Evolutionary conservation across 345 rosid genomes (phyloP), one percentile per base, ranked within the genome.

Genomic region (Eucalyptus erythrocorys): DNA sequence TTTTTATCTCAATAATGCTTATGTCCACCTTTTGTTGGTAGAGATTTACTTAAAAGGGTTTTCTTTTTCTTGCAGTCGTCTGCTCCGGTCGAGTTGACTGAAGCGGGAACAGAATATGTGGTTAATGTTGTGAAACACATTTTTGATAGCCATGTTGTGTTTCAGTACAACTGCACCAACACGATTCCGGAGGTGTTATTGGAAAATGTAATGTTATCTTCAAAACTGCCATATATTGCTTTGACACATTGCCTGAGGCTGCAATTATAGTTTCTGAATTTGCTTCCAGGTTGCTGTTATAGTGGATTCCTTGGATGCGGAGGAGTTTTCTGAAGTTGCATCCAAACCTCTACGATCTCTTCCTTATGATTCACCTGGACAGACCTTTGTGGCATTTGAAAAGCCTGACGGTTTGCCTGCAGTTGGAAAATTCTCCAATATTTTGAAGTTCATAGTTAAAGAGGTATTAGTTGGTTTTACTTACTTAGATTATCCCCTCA

Each of bases 121-220:
- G 99, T 98, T 89, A 97, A 96, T 94, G 99, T 92, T 90, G 96
- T 97, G 66, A 97, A 98, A 90, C 99, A 98, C 92, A 95, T 98
- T 27, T 98, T 94, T 88, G 98, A 96, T 90, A 91, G 94, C 50
- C 98, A 97, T 91, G 95, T 97, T 66, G 96, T 98, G 92, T 95
- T 98, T 91, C 99, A 98, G 95, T 98, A 95, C 92, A 97, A 97
- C 93, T 97, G 99, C 95, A 97, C 97, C 86, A 98, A 98, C 90
- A 98, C 99, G 34, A 95, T 98, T 87, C 98, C 98, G 12, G 99
- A 98, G 91, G 98, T 96, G 88, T 91, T 98, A 87, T 94, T 98
- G 94, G 99, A 98, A 92, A 94, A 95, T 91, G 99, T 98, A 94
- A 92, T 89, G 89, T 55, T 85, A 84, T 90, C 43, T 85, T 82